Conservation (phyloP, 2,329 filamentous ascomycete genomes). For the Colletotrichum sidae region DNA sequence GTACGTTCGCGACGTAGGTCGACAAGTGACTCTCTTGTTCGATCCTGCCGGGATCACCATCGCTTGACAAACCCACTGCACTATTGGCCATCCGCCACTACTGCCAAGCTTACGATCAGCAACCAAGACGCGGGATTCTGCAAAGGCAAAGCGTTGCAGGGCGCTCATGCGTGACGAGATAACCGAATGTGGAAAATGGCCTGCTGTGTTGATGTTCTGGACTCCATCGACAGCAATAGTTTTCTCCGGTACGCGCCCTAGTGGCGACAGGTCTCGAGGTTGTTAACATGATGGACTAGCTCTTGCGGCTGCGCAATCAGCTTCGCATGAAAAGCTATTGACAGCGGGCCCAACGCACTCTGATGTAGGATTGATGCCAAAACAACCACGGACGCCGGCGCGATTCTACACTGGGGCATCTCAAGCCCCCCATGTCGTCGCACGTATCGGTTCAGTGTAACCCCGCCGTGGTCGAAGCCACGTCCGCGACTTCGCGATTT, state of each 20-base stretch:
- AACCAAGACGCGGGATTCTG: slow-evolving; percentile 17
- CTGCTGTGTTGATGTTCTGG: not conserved
- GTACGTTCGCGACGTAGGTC: not conserved
- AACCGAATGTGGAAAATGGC: slow-evolving; percentile 9
- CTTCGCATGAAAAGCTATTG: not conserved
- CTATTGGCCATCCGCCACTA: slow-evolving; percentile 11
- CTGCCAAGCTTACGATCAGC: slow-evolving; percentile 34
- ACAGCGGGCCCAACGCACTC: not conserved
- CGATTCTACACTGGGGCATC: too few species aligned
- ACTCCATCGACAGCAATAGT: not conserved
- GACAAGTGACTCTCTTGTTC: not conserved
- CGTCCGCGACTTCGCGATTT: not conserved
- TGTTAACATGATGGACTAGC: slow-evolving; percentile 30
- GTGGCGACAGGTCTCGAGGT: too few species aligned
- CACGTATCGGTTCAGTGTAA: too few species aligned
- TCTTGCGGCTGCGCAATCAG: not conserved
- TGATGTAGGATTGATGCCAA: slow-evolving; percentile 1
- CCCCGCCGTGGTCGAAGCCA: too few species aligned
- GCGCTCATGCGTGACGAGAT: slow-evolving; percentile 16
- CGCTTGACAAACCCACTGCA: slow-evolving; percentile 28
- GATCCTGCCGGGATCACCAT: slow-evolving; percentile 25
- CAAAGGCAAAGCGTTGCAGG: slow-evolving; percentile 6
- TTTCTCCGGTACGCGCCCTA: too few species aligned
- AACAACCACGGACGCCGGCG: too few species aligned
- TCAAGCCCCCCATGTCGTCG: too few species aligned